Percentiles rank a stretch among this genome's conserved stretches.
These are phyloP conservation scores for Pisolithus orientalis DNA, from an alignment of 768 basidiomycete genomes.

Conservation along the genomic window DNA sequence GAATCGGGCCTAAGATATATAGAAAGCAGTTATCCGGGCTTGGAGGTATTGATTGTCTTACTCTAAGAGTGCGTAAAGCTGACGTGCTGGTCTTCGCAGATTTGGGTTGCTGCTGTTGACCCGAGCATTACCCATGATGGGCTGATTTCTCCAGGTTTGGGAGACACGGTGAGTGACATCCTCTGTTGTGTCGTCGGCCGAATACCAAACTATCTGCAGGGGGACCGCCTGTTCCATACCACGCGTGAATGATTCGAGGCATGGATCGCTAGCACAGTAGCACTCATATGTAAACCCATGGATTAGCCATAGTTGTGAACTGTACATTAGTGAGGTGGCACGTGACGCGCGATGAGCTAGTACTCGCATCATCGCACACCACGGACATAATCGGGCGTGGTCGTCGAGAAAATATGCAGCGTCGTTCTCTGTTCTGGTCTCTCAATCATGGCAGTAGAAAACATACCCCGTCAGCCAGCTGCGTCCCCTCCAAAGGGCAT, in stretches of 20 bases:
- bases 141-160: constrained; percentile 83
- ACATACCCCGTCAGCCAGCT: neutral
- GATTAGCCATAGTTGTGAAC: no score
- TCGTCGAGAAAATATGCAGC: no score
- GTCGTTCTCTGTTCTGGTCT: no score
- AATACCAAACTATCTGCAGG: constrained; percentile 36
- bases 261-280: neutral
- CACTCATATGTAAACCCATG: neutral
- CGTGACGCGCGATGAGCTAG: no score
- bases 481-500: neutral
- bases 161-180: constrained; percentile 66
- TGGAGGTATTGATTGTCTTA: constrained; percentile 52
- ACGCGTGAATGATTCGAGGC: constrained; percentile 23
- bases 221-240: constrained; percentile 82
- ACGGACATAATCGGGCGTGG: neutral
- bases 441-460: constrained; percentile 18
- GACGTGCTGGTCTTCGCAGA: constrained; percentile 38
- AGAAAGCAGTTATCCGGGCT: constrained; percentile 58
- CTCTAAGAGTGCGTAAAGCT: neutral
- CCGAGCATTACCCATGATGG: constrained; percentile 65
- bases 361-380: neutral
- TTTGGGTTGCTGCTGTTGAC: constrained; percentile 85
- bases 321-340: no score
- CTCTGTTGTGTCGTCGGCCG: neutral
- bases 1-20: constrained; percentile 66